Conservation (phyloP, 1,284 basidiomycete genomes). For the Cutaneotrichosporon cyanovorans region DNA sequence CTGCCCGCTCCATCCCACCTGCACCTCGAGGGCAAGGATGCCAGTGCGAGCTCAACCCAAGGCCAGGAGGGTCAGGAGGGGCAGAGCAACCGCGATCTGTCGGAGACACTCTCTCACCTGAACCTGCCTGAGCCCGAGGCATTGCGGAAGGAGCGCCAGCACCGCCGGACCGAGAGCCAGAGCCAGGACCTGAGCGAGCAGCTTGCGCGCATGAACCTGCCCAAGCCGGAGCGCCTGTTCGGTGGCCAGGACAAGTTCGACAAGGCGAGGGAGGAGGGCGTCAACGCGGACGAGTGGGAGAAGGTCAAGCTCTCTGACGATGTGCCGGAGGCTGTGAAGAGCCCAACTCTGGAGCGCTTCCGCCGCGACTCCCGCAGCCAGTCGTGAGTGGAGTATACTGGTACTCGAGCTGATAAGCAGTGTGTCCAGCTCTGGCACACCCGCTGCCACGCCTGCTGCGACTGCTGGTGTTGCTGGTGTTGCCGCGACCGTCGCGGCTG, state of each 20-base stretch:
- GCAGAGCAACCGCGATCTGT: slow-evolving; percentile 6
- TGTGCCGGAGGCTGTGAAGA: slow-evolving; percentile 44
- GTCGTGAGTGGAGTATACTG: slow-evolving; percentile 24
- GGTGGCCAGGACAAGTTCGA: slow-evolving; percentile 33
- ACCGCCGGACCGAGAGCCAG: slow-evolving; percentile 38
- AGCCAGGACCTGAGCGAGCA: slow-evolving; percentile 41
- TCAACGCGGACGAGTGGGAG: slow-evolving; percentile 42
- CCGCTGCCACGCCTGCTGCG: slow-evolving; percentile 1
- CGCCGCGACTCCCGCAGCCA: slow-evolving; percentile 21
- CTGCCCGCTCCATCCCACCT: slow-evolving; percentile 40
- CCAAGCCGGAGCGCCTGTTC: slow-evolving; percentile 46
- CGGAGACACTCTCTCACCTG: slow-evolving; percentile 22
- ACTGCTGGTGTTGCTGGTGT: slow-evolving; percentile 20
- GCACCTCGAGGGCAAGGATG: slow-evolving; percentile 20
- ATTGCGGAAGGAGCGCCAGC: slow-evolving; percentile 26
- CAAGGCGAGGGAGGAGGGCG: slow-evolving; percentile 21
- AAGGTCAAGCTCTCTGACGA: slow-evolving; percentile 43
- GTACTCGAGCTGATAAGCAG: background rate
- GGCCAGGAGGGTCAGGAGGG: slow-evolving; percentile 14
- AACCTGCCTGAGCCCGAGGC: slow-evolving; percentile 45
- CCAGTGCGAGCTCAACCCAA: background rate
- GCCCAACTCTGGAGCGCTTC: slow-evolving; percentile 34
- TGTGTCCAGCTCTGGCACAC: background rate
- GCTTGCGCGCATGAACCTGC: slow-evolving; percentile 43
- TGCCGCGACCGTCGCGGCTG: slow-evolving; percentile 10